Evolutionary conservation across 345 rosid genomes (phyloP).

Genomic region (Euphorbia lathyris): DNA sequence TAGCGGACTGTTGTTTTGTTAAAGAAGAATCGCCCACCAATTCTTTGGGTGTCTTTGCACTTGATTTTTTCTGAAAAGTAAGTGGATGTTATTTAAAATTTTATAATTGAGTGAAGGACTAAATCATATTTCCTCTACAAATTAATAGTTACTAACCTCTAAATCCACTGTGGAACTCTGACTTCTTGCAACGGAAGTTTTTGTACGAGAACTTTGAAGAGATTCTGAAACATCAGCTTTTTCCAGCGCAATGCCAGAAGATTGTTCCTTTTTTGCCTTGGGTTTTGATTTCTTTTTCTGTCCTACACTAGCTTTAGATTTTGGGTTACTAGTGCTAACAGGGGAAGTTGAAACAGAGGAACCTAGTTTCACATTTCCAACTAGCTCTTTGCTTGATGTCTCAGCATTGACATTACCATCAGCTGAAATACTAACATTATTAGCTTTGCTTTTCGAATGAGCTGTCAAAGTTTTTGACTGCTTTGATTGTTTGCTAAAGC

Average conservation of each 20-base stretch:
- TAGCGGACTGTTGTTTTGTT: slow-evolving; percentile 35
- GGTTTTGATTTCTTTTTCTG: slow-evolving; percentile 40
- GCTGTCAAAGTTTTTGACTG: slow-evolving; percentile 36
- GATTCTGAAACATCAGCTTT: slow-evolving; percentile 20
- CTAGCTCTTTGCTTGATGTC: slow-evolving; percentile 28
- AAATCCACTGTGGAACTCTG: slow-evolving; percentile 18
- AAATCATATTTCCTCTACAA: slow-evolving; percentile 16
- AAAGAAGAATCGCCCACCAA: slow-evolving; percentile 33
- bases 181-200: slow-evolving; percentile 26
- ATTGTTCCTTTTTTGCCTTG: slow-evolving; percentile 33
- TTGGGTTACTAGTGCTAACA: slow-evolving; percentile 20
- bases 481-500: slow-evolving; percentile 34
- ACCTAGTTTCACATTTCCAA: slow-evolving; percentile 23
- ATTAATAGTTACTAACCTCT: slow-evolving; percentile 38
- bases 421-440: not conserved
- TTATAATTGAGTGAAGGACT: slow-evolving; percentile 11
- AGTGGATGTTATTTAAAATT: slow-evolving; percentile 30
- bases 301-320: slow-evolving; percentile 30
- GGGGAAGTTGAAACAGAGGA: slow-evolving; percentile 29
- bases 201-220: slow-evolving; percentile 28
- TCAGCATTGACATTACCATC: slow-evolving; percentile 16
- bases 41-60: slow-evolving; percentile 21
- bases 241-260: slow-evolving; percentile 26
- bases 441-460: slow-evolving; percentile 12
- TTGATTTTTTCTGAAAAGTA: slow-evolving; percentile 41